Base-by-base conservation (phyloP, 768 basidiomycete genomes). In the Podaxis carcinomalis region DNA sequence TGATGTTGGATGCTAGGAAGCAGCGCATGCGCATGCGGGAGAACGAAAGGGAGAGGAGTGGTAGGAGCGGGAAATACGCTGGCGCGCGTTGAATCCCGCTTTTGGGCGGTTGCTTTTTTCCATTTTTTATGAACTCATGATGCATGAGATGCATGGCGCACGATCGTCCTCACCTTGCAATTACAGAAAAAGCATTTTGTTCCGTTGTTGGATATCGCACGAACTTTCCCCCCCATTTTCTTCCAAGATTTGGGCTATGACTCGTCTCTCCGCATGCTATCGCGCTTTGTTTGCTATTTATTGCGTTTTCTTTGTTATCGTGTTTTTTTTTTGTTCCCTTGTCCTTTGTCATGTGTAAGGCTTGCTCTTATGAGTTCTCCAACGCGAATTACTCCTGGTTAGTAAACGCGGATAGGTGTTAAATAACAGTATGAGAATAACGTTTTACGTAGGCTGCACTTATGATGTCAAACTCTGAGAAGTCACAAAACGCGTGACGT, bases 1-100 rank as follows among this genome's bases (percentile, higher is more conserved):
- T 92, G 67, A 92, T 92, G 90, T 73, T 75, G 59, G 80, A 86
- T 65, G 68, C 87, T 47, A 77, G 90, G 59, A 76, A 79, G 56
- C 77, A 82, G 65, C 72, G 79, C 55, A 72, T 71, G 65, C 73
- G 67, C 50, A 75, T 76, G 2, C 70, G 77, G 35, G 77, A 79
- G 53, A 66, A 57, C 5, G 76, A 76, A 6, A 57, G 63, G 35
- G 60, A 32, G 28, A 35, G 58, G 37, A 14, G 35, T 27, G 42
- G n/a, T 44, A 19, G 16, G 2, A 32, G 32, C 32, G 32, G 32
- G 9, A 32, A 9, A 32, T 32, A 32, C 32, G 9, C 32, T 32
- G 32, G 32, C 7, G 32, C 32, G 32, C 0, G 19, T 44, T 19
- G 42, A 19, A 5, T 44, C 42, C 14, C 42, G 42, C 19, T n/a